These are phyloP conservation scores for Chaetomium olivaceum DNA, from an alignment of 2,329 filamentous ascomycete genomes.

Conservation along the genomic window DNA sequence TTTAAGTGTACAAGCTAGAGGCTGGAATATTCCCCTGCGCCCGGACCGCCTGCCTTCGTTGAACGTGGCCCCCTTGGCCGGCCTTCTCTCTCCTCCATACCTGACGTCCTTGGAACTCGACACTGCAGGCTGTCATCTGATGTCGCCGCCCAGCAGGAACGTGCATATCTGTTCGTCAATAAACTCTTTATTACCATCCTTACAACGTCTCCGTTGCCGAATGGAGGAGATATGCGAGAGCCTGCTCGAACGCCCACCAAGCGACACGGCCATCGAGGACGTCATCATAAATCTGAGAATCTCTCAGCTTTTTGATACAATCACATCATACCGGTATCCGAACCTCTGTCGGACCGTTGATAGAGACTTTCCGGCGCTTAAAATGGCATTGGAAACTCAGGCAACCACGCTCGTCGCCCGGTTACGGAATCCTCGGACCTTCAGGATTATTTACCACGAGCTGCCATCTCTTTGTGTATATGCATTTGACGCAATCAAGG, in stretches of 20 bases:
- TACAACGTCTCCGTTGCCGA: slow-evolving; percentile 17
- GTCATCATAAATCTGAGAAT: slow-evolving; percentile 16
- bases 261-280: slow-evolving; percentile 1
- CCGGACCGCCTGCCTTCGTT: not conserved
- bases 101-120: slow-evolving; percentile 19
- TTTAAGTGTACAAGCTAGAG: not conserved
- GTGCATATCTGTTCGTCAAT: slow-evolving; percentile 11
- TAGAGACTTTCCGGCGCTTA: not conserved
- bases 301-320: not conserved
- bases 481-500: slow-evolving; percentile 17
- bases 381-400: not conserved
- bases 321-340: not conserved
- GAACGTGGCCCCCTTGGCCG: not conserved
- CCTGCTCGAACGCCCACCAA: slow-evolving; percentile 6
- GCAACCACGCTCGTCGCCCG: not conserved
- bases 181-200: slow-evolving; percentile 6
- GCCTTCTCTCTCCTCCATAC: slow-evolving; percentile 8
- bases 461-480: slow-evolving; percentile 4
- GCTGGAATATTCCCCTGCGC: not conserved
- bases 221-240: slow-evolving; percentile 12
- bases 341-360: not conserved
- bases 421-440: not conserved
- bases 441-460: slow-evolving; percentile 13
- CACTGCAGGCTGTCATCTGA: slow-evolving; percentile 1
- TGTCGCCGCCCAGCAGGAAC: not conserved